phyloP scores from a whole-genome alignment of 106 monocot species.

The Dendrobium nobile region DNA sequence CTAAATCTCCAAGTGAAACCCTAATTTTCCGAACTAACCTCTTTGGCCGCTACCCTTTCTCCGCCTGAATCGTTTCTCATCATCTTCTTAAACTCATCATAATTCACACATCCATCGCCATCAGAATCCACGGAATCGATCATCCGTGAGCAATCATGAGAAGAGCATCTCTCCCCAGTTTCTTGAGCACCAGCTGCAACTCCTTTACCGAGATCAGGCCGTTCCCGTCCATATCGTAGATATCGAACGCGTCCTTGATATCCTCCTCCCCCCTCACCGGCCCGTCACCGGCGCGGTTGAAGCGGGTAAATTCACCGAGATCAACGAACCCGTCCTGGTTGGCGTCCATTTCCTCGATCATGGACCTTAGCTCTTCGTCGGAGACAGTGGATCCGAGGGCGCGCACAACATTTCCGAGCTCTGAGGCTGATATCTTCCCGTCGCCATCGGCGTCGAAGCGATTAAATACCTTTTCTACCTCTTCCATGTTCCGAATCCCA shows the following conservation, averaged over 20 bases:
- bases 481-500: conserved; percentile 9
- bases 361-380: conserved; percentile 21
- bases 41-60: background rate
- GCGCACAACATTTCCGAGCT: conserved; percentile 29
- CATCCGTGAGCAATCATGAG: conserved; percentile 53
- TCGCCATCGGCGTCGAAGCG: conserved; percentile 43
- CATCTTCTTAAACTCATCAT: conserved; percentile 75
- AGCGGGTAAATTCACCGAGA: conserved; percentile 36
- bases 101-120: conserved; percentile 52
- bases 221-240: conserved; percentile 58
- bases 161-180: conserved; percentile 46
- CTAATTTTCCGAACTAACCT: background rate
- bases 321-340: conserved; percentile 54
- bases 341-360: conserved; percentile 55
- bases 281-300: conserved; percentile 7
- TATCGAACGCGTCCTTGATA: conserved; percentile 56
- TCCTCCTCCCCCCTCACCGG: conserved; percentile 7
- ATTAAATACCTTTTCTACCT: conserved; percentile 18
- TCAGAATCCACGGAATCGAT: conserved; percentile 51
- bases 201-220: conserved; percentile 51
- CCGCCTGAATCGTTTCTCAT: conserved; percentile 18
- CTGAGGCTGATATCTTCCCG: conserved; percentile 46
- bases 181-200: conserved; percentile 53
- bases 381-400: conserved; percentile 23
- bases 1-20: background rate